phyloP scores from a whole-genome alignment of 257 asterid species.

The Pogostemon cablin region DNA sequence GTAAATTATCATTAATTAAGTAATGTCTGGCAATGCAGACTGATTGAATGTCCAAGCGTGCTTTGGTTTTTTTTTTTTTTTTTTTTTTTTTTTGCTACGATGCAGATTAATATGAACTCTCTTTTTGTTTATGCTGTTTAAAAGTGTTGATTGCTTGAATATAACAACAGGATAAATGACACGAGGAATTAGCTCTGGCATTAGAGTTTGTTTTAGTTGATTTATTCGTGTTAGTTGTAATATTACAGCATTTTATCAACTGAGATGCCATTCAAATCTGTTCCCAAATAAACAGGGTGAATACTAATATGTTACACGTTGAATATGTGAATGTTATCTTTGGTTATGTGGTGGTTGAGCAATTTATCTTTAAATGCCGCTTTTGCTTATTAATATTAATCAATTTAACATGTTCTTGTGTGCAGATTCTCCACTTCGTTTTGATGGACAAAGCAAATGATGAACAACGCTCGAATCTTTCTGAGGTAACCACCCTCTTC shows the following conservation, averaged over 20 bases:
- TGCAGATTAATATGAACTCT: background rate
- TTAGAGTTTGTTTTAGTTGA: background rate
- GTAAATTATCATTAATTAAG: background rate
- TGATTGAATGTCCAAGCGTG: background rate
- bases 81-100: background rate
- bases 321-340: background rate
- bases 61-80: background rate
- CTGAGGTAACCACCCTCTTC: conserved; percentile 55
- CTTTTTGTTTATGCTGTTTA: background rate
- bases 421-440: conserved; percentile 79
- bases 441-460: conserved; percentile 61
- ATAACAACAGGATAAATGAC: background rate
- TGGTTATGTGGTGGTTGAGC: too few species aligned
- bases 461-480: conserved; percentile 48
- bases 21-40: background rate
- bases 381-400: background rate
- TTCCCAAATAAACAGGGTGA: background rate
- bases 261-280: background rate
- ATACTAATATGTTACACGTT: background rate
- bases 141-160: background rate
- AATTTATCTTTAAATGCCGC: too few species aligned
- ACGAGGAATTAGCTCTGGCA: background rate
- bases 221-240: background rate
- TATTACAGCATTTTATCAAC: background rate
- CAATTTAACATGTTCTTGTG: background rate